A percentile compares a stretch with the other conserved stretches of the same genome.
These are phyloP conservation scores for Vitis hybrid DNA, from an alignment of 177 flowering plant species.

Conservation along the genomic window DNA sequence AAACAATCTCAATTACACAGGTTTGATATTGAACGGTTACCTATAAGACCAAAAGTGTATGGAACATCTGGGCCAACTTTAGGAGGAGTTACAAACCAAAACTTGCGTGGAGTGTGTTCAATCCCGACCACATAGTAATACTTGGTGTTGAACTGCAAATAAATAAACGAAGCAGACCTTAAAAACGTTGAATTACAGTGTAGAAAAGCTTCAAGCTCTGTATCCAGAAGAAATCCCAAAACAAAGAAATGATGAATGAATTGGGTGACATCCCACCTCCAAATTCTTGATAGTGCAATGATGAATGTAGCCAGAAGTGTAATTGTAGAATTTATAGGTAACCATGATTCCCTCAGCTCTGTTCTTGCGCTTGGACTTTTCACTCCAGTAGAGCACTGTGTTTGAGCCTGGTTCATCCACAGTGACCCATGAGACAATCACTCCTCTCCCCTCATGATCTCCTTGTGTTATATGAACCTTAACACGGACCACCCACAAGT, in stretches of 20 bases:
- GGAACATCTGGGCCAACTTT: slow-evolving; percentile 75
- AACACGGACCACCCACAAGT: not conserved
- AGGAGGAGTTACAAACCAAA: slow-evolving; percentile 83
- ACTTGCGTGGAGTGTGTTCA: slow-evolving; percentile 39
- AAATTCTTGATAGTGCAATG: slow-evolving; percentile 60
- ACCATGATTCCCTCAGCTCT: slow-evolving; percentile 34
- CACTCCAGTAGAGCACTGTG: slow-evolving; percentile 54
- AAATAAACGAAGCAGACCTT: not conserved
- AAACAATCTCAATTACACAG: no score
- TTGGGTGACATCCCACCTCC: slow-evolving; percentile 33
- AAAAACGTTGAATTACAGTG: no score
- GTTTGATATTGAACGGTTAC: slow-evolving; percentile 21
- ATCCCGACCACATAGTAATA: slow-evolving; percentile 67
- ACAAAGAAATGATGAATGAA: no score
- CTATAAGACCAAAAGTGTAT: slow-evolving; percentile 79
- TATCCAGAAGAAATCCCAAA: no score
- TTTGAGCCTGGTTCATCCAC: slow-evolving; percentile 57
- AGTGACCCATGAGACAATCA: slow-evolving; percentile 87
- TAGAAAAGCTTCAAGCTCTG: no score
- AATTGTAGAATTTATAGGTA: slow-evolving; percentile 59
- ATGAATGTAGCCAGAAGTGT: slow-evolving; percentile 79
- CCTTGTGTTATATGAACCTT: slow-evolving; percentile 84
- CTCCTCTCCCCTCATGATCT: slow-evolving; percentile 56
- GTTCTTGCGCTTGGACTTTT: slow-evolving; percentile 31
- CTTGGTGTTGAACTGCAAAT: slow-evolving; percentile 59